phyloP scores from a whole-genome alignment of 2,329 filamentous ascomycete species.

The Trichoderma semiorbis region DNA sequence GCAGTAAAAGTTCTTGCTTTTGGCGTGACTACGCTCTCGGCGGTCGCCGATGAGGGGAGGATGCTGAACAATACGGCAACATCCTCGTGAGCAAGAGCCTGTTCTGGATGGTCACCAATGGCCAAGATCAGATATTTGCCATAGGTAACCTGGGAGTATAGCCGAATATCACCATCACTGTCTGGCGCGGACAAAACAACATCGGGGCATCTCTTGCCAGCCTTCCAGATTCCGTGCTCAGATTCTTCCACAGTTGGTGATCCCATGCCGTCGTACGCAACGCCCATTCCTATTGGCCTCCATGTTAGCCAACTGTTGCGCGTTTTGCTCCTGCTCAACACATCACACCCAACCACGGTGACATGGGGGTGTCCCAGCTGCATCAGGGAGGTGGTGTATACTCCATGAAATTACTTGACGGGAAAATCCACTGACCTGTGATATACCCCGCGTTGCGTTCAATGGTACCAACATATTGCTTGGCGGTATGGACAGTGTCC shows the following conservation, averaged over 20 bases:
- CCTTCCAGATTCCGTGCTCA: conserved; percentile 35
- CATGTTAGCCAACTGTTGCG: not conserved
- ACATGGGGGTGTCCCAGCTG: not conserved
- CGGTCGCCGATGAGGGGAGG: not conserved
- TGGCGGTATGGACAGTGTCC: conserved; percentile 42
- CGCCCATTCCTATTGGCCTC: conserved; percentile 36
- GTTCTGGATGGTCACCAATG: conserved; percentile 18
- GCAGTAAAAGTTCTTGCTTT: conserved; percentile 26
- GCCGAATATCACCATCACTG: conserved; percentile 21
- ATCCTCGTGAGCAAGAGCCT: conserved; percentile 9
- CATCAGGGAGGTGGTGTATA: not conserved
- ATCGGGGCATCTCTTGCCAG: conserved; percentile 38
- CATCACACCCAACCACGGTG: not conserved
- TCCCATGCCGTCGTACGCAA: conserved; percentile 35
- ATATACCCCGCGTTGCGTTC: conserved; percentile 48
- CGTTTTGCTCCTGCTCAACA: not conserved
- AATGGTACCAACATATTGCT: conserved; percentile 45
- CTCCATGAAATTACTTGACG: not conserved
- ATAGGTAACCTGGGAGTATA: conserved; percentile 34
- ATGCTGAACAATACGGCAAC: conserved; percentile 18
- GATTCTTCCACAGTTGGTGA: conserved; percentile 36
- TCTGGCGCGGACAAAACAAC: conserved; percentile 26
- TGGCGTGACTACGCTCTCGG: not conserved
- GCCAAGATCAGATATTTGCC: conserved; percentile 32
- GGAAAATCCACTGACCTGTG: conserved; percentile 33